These are phyloP conservation scores for Thalassia testudinum DNA, from an alignment of 116 monocot species.

Conservation along the genomic window DNA sequence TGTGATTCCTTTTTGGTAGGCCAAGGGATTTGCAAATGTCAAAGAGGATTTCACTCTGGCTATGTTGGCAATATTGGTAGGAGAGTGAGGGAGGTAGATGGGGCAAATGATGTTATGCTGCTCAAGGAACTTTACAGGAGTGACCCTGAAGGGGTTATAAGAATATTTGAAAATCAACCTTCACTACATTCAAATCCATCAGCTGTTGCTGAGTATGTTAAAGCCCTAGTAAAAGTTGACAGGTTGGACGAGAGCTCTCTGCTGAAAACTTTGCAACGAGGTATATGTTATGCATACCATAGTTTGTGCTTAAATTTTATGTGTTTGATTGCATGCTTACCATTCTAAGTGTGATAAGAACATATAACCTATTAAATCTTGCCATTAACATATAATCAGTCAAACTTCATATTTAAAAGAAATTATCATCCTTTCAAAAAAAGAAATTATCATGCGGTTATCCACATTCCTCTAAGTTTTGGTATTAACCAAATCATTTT, in stretches of 20 bases:
- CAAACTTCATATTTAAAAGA: no score
- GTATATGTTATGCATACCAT: conserved; percentile 13
- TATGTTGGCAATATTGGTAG: conserved; percentile 61
- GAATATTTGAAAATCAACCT: conserved; percentile 77
- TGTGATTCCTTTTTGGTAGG: conserved; percentile 8
- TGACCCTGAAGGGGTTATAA: conserved; percentile 75
- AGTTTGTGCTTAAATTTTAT: no score
- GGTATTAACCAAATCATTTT: no score
- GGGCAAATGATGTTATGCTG: conserved; percentile 37
- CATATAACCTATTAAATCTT: no score
- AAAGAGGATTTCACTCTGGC: conserved; percentile 44
- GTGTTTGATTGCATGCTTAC: no score
- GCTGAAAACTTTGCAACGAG: conserved; percentile 88
- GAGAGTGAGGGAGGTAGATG: conserved; percentile 41
- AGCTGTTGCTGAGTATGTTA: conserved; percentile 84
- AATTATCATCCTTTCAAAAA: no score
- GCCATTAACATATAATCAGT: no score
- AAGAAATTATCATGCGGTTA: no score
- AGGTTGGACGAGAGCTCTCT: conserved; percentile 78
- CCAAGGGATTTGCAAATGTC: conserved; percentile 17
- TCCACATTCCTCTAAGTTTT: no score
- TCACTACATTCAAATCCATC: conserved; percentile 72
- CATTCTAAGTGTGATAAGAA: no score
- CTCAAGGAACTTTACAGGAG: conserved; percentile 84
- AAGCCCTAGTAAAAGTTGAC: conserved; percentile 82